These are phyloP conservation scores for Pleurozium schreberi DNA, from an alignment of 225 moss, liverwort and hornwort species.

Conservation along the genomic window DNA sequence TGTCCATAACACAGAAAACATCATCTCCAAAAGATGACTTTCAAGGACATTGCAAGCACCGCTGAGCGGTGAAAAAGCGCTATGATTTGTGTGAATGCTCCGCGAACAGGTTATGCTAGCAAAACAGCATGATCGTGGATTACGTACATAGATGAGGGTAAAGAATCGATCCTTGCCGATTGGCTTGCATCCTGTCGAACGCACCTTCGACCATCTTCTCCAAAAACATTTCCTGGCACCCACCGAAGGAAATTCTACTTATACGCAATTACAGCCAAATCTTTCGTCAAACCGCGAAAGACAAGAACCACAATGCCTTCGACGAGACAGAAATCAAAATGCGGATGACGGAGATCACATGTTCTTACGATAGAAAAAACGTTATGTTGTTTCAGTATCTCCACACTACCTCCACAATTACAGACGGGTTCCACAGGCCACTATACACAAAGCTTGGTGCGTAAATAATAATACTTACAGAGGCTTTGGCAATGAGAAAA, in stretches of 20 bases:
- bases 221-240: constrained; percentile 76
- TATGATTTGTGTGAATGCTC: not conserved
- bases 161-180: constrained; percentile 40
- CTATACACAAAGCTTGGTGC: not conserved
- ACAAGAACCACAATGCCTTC: not conserved
- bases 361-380: not conserved
- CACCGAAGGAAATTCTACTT: not conserved
- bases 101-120: not conserved
- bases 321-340: not conserved
- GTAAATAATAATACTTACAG: constrained; percentile 28
- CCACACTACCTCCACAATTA: not conserved
- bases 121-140: not conserved
- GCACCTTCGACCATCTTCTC: constrained; percentile 90
- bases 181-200: constrained; percentile 69
- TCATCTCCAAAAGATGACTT: not conserved
- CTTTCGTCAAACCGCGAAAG: not conserved
- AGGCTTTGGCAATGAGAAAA: constrained; percentile 91
- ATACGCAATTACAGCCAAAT: not conserved
- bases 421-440: not conserved
- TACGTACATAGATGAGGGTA: constrained; percentile 53
- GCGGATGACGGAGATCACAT: not conserved
- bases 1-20: not conserved
- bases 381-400: not conserved
- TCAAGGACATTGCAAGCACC: not conserved
- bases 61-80: not conserved